Evolutionary conservation across 2,329 filamentous ascomycete genomes (phyloP), one percentile per base, ranked within the genome.

Genomic region (Exophiala phaeomuriformis): DNA sequence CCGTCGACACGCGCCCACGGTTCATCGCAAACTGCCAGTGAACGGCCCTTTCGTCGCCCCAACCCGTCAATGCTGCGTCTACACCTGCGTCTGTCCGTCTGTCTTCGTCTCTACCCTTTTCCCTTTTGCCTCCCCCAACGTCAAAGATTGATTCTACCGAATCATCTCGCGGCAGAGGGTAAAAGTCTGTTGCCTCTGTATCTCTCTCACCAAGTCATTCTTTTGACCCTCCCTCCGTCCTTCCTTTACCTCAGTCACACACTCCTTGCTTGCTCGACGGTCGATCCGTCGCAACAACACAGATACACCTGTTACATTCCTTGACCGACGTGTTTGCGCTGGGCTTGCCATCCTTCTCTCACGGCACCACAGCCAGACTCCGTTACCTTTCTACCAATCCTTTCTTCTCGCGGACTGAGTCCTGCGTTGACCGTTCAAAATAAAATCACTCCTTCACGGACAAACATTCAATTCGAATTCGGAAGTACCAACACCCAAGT

Each of bases 281-380:
- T 61, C 52, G 59, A 61, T 57, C 55, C 59, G 59, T 61, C 59
- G 52, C 39, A 52, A 29, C 36, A 52, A 49, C 19, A 19, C 19
- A 19, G 19, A 42, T 46, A 30, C 47, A 29, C 36, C 43, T 40
- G 37, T 30, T 48, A 40, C 53, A 46, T 54, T 58, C 58, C 31
- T 58, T 58, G 52, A 48, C 36, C 43, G 9, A 33, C 7, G 36
- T 36, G 33, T 50, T 55, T 50, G 46, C 46, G 46, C 56, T 56
- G 33, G 19, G 35, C 47, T 51, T 30, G 27, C 51, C 39, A 53
- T 56, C 55, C 46, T 40, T 56, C 52, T 40, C 50, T 53, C 42
- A 55, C 41, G 44, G 45, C 48, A 39, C 43, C 29, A 46, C 49
- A 30, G 49, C 47, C 36, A 37, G 39, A 49, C 43, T 36, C 44